Evolutionary conservation across 345 rosid species (phyloP), one percentile per base, ranked within the genome.

Genomic region (Cardamine resedifolia): DNA sequence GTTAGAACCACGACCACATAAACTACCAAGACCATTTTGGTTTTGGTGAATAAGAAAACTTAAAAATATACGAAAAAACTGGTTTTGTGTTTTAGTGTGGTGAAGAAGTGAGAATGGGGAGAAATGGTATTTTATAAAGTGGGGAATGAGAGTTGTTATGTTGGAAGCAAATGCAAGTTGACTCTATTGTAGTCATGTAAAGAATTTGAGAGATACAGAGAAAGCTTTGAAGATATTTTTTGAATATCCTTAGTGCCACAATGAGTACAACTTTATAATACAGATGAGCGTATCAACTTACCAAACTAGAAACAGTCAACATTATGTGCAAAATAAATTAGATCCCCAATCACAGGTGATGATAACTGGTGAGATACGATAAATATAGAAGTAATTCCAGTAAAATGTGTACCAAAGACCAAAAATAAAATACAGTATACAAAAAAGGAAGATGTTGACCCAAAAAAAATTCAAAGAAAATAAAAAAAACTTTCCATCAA

Each of bases 91-190:
- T 53, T 41, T 53, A 14, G 14, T 68, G 63, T 28, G 41, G 41
- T 39, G 62, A 53, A 68, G 21, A 55, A 41, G 20, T 68, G 68
- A 30, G 18, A 19, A 48, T 47, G 16, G 6, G 21, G 38, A 28
- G 43, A 28, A 64, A 64, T 19, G 19, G 10, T 30, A 10, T 28
- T 64, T 34, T 66, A 50, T 51, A 66, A 36, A 50, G 28, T 12
- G 6, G 5, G n/a, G 31, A 31, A 65, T 43, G 56, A 30, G 41
- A 36, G 27, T 33, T 48, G n/a, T 34, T 68, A 56, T 45, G 73
- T 18, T 45, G 18, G 15, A 39, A 38, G 28, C 36, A 44, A 30
- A 41, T 20, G 57, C 48, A 70, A 69, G 31, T 45, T 57, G 34
- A 15, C 3, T 39, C 12, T 43, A 56, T 44, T 57, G 45, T 56